A percentile compares a stretch with the other conserved stretches of the same genome.
Evolutionary conservation across 1,284 basidiomycete species (phyloP).

Genomic region (Pisolithus thermaeus): DNA sequence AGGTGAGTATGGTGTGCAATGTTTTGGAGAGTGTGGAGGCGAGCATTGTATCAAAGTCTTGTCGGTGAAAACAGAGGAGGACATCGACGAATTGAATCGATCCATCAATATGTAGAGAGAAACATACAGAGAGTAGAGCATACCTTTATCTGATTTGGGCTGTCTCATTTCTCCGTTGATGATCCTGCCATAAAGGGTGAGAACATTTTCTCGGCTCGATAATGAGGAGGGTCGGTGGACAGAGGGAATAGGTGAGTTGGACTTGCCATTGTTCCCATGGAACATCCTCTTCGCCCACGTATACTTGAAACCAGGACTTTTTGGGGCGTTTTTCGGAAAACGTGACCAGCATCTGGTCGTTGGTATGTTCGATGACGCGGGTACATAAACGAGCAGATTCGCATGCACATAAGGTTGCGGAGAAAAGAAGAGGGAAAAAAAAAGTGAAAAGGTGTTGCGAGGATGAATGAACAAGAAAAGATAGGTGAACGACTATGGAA

Average conservation of each 20-base stretch:
- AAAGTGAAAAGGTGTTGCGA: background rate
- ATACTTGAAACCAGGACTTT: conserved; percentile 70
- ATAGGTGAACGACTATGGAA: background rate
- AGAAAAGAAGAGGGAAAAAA: too few relatives aligned
- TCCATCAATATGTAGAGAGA: background rate
- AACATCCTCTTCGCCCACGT: conserved; percentile 68
- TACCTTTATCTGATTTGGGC: conserved; percentile 58
- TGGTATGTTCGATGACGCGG: background rate
- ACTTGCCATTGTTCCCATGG: conserved; percentile 77
- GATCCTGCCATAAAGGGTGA: conserved; percentile 39
- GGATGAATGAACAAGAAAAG: background rate
- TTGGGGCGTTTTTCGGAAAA: conserved; percentile 69
- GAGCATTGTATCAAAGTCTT: conserved; percentile 51
- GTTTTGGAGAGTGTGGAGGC: conserved; percentile 56
- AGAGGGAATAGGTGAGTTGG: too few relatives aligned
- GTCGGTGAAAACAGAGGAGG: conserved; percentile 44
- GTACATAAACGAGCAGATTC: too few relatives aligned
- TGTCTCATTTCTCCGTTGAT: conserved; percentile 71
- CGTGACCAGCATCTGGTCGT: conserved; percentile 55
- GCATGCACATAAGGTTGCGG: too few relatives aligned
- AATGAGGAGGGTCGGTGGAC: background rate
- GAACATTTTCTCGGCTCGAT: too few relatives aligned
- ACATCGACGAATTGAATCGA: background rate
- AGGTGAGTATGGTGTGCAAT: conserved; percentile 59
- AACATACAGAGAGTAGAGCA: background rate